Conservation (phyloP, 2,329 filamentous ascomycete species). For the Xylaria sp. region DNA sequence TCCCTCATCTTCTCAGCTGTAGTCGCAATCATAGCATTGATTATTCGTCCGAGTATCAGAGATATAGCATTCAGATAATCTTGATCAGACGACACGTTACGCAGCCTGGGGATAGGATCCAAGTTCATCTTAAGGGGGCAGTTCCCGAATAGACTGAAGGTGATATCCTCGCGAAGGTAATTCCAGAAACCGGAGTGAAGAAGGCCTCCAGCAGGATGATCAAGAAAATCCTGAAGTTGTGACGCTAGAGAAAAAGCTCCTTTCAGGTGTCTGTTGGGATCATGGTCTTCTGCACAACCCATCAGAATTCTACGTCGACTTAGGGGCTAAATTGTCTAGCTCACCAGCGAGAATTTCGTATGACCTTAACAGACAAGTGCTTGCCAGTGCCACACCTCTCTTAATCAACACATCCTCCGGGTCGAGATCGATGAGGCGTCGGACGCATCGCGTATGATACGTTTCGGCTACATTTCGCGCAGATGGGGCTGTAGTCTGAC, state of each 20-base stretch:
- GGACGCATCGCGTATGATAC: slow-evolving; percentile 55
- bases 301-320: slow-evolving; percentile 3
- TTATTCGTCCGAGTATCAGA: slow-evolving; percentile 55
- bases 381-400: slow-evolving; percentile 56
- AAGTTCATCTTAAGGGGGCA: slow-evolving; percentile 56
- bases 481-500: slow-evolving; percentile 47
- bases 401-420: slow-evolving; percentile 46
- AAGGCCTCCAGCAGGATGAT: slow-evolving; percentile 44
- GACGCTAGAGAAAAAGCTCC: slow-evolving; percentile 59
- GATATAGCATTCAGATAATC: slow-evolving; percentile 55
- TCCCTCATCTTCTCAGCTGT: slow-evolving; percentile 2
- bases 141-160: slow-evolving; percentile 59
- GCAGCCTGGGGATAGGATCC: slow-evolving; percentile 34
- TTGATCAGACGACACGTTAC: slow-evolving; percentile 42
- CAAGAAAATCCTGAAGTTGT: slow-evolving; percentile 41
- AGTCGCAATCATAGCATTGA: slow-evolving; percentile 53
- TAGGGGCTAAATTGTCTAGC: slow-evolving; percentile 13
- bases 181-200: slow-evolving; percentile 60
- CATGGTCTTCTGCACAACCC: slow-evolving; percentile 49
- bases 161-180: slow-evolving; percentile 63
- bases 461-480: slow-evolving; percentile 49
- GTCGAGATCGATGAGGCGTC: slow-evolving; percentile 53
- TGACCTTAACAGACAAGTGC: slow-evolving; percentile 59
- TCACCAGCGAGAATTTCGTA: slow-evolving; percentile 60
- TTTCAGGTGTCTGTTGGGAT: slow-evolving; percentile 58